These are phyloP conservation scores for Hypseocharis bilobata DNA, from an alignment of 441 rosid species.

Conservation along the genomic window DNA sequence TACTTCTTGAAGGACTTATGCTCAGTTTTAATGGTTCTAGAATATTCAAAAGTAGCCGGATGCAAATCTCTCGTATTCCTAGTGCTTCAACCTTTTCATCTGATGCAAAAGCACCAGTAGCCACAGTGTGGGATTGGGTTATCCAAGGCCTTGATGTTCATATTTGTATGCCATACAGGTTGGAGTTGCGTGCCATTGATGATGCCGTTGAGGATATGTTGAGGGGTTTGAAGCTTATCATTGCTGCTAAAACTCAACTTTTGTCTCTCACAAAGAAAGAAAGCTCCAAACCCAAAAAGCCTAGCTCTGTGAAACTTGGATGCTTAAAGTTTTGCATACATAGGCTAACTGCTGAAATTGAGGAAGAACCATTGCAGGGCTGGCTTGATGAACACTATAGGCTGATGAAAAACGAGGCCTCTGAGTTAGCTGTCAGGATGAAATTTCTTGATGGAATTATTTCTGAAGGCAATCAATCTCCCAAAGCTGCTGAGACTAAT, in stretches of 20 bases:
- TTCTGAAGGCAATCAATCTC: constrained; percentile 35
- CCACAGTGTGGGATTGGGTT: constrained; percentile 88
- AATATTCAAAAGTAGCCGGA: constrained; percentile 71
- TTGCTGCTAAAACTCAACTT: constrained; percentile 58
- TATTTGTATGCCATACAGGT: constrained; percentile 81
- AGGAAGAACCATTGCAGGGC: constrained; percentile 98
- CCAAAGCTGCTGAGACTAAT: constrained; percentile 49
- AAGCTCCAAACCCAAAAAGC: constrained; percentile 59
- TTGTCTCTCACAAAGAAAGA: constrained; percentile 54
- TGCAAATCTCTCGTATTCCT: constrained; percentile 97
- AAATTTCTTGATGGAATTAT: constrained; percentile 69
- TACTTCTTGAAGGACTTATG: constrained; percentile 88
- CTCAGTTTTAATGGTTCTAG: constrained; percentile 69
- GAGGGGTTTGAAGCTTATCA: constrained; percentile 71
- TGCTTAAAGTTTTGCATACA: constrained; percentile 66
- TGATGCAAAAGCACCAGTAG: constrained; percentile 38
- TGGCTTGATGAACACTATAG: constrained; percentile 98
- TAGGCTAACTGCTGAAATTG: constrained; percentile 76
- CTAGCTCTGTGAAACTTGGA: constrained; percentile 62
- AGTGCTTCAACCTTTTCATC: constrained; percentile 41
- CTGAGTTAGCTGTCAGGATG: constrained; percentile 87
- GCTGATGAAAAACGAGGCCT: constrained; percentile 74
- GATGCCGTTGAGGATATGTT: constrained; percentile 94
- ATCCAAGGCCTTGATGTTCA: constrained; percentile 91
- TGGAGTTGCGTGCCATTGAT: constrained; percentile 94